phyloP scores from a whole-genome alignment of 2,329 filamentous ascomycete genomes.

The Tolypocladium capitatum region DNA sequence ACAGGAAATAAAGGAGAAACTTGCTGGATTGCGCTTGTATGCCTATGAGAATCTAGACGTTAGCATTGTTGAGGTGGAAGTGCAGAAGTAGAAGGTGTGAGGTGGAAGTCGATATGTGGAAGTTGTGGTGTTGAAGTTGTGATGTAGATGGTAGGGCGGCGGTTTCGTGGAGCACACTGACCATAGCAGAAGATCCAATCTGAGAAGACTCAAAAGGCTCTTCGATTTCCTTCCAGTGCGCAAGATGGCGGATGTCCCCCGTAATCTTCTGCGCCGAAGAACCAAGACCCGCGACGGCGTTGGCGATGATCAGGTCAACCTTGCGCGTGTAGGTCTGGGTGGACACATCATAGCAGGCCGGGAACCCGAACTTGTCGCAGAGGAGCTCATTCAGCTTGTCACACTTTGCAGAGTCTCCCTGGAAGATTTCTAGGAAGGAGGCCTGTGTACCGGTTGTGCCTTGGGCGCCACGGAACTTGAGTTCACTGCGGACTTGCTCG shows the following conservation, averaged over 20 bases:
- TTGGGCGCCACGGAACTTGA: conserved; percentile 61
- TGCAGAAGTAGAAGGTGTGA: too few relatives aligned
- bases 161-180: too few relatives aligned
- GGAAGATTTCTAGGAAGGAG: conserved; percentile 43
- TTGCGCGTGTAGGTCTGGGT: conserved; percentile 61
- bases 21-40: conserved; percentile 7
- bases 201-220: conserved; percentile 72
- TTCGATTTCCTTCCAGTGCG: conserved; percentile 69
- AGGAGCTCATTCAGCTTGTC: conserved; percentile 42
- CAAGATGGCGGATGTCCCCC: conserved; percentile 61
- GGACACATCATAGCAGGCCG: conserved; percentile 38
- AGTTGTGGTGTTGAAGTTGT: too few relatives aligned
- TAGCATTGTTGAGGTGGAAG: too few relatives aligned
- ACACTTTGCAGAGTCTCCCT: conserved; percentile 33
- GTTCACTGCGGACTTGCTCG: conserved; percentile 51
- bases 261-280: conserved; percentile 61
- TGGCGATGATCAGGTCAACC: conserved; percentile 68
- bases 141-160: too few relatives aligned
- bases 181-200: conserved; percentile 42
- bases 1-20: too few relatives aligned
- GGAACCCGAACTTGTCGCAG: conserved; percentile 42
- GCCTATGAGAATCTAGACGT: conserved; percentile 7
- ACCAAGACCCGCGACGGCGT: conserved; percentile 67
- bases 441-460: conserved; percentile 67
- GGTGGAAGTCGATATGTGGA: too few relatives aligned